Conservation (phyloP, 2,329 filamentous ascomycete species). For the Colletotrichum incanum region DNA sequence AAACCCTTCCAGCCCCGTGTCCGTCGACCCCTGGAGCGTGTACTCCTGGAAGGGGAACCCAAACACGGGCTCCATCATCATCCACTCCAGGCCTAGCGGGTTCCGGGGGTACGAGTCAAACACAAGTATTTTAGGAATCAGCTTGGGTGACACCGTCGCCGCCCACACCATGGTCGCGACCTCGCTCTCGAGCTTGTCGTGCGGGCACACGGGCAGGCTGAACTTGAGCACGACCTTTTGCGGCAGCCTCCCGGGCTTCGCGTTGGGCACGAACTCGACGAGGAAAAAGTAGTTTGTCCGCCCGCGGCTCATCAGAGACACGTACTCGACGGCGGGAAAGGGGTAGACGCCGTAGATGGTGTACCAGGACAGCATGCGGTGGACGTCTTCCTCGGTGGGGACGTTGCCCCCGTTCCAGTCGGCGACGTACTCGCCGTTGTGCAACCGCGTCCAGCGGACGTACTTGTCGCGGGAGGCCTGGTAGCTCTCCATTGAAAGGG, state of each 20-base stretch:
- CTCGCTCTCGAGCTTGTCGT: slow-evolving; percentile 40
- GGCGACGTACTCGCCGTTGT: slow-evolving; percentile 2
- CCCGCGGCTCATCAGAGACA: slow-evolving; percentile 13
- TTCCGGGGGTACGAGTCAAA: slow-evolving; percentile 42
- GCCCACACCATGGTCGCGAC: slow-evolving; percentile 42
- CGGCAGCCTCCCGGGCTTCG: neutral
- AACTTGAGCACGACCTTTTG: slow-evolving; percentile 32
- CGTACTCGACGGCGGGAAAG: slow-evolving; percentile 7
- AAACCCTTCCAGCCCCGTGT: slow-evolving; percentile 21
- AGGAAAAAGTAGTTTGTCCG: slow-evolving; percentile 11
- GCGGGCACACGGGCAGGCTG: slow-evolving; percentile 32
- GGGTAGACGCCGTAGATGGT: neutral
- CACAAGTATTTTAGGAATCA: slow-evolving; percentile 24
- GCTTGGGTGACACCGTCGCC: neutral
- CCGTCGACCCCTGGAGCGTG: slow-evolving; percentile 18
- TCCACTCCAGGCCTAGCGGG: slow-evolving; percentile 40
- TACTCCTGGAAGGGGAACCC: slow-evolving; percentile 25
- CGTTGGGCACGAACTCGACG: slow-evolving; percentile 12
- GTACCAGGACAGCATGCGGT: slow-evolving; percentile 24
- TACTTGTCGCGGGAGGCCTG: neutral
- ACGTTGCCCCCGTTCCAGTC: slow-evolving; percentile 11
- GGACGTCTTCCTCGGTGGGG: neutral
- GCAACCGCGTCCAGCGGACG: slow-evolving; percentile 6
- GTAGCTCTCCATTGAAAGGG: neutral
- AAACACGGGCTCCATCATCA: slow-evolving; percentile 34